Conservation (phyloP, 164 flowering plant genomes). For the Paratinospora sagittata region DNA sequence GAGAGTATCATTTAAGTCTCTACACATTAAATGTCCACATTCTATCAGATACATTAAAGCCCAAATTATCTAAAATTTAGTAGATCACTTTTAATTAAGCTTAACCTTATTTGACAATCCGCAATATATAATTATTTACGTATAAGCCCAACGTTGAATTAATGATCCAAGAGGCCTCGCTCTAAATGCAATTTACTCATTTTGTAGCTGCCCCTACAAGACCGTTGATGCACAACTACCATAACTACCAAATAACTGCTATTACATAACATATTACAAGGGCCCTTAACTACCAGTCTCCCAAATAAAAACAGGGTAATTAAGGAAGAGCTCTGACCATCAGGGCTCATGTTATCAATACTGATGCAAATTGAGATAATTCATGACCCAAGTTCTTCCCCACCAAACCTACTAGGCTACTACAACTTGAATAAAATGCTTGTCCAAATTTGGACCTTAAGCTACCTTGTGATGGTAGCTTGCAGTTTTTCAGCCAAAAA, state of each 20-base stretch:
- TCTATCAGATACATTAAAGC: no score
- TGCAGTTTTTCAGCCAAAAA: no score
- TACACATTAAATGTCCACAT: no score
- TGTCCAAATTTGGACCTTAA: not conserved
- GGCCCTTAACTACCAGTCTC: not conserved
- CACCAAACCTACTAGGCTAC: not conserved
- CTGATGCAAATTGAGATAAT: slow-evolving; percentile 2
- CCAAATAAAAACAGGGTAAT: not conserved
- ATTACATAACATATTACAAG: slow-evolving; percentile 1
- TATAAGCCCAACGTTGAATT: no score
- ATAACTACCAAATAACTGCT: slow-evolving; percentile 11
- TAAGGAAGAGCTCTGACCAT: not conserved
- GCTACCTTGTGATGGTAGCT: not conserved
- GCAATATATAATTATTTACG: no score
- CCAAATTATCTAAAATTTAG: no score
- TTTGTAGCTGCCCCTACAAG: not conserved
- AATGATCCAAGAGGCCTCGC: no score
- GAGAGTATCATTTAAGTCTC: no score
- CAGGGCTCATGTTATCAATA: not conserved
- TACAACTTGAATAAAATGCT: not conserved
- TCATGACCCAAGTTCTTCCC: not conserved
- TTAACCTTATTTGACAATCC: no score
- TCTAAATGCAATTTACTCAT: not conserved
- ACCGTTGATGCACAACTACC: slow-evolving; percentile 6
- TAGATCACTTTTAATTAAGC: no score